Base-by-base conservation (phyloP, 2,329 filamentous ascomycete genomes). In the Alternaria arbusti region DNA sequence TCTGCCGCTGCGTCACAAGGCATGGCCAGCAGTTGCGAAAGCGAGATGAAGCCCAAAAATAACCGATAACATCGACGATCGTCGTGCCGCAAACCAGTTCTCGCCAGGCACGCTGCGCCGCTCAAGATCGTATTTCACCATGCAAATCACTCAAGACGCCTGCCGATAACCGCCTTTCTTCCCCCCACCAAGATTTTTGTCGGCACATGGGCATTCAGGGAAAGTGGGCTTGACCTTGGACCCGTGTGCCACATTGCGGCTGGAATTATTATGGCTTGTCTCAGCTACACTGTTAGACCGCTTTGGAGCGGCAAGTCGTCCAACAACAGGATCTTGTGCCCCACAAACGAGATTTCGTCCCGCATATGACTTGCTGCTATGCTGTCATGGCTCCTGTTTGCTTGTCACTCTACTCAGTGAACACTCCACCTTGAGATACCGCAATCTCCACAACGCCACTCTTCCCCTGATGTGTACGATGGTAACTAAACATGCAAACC, bases 51-150 rank as follows among this genome's bases (percentile, higher is more conserved):
- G 26, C 26, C 46, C 20, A 30, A 46, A 36, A 20, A 30, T 30
- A 58, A 11, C 47, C 54, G 28, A 30, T 30, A 36, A 15, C 55
- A 62, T 62, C 59, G 59, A 54, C 59, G 59, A 62, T 62, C 55
- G 47, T 20, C 15, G 8, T 47, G 59, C 28, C 11, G 26, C 26
- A 30, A 62, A 30, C 59, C 58, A 54, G 47, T 59, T 59, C 59
- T 59, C 22, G 59, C 40, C 59, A 59, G 59, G 54, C 59, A 62
- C 59, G 25, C 49, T 52, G 28, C 17, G 26, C 36, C 28, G 54
- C 47, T 62, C 26, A 36, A 25, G 22, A 62, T 62, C 59, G 59
- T 23, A 47, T 40, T 52, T 23, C 47, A 62, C 43, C 55, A 43
- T 47, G 55, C 54, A 49, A 51, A 62, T 59, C 59, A 62, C 36